Evolutionary conservation across 2,329 filamentous ascomycete species (phyloP), one percentile per base, ranked within the genome.

Genomic region (Epichloe elymi): DNA sequence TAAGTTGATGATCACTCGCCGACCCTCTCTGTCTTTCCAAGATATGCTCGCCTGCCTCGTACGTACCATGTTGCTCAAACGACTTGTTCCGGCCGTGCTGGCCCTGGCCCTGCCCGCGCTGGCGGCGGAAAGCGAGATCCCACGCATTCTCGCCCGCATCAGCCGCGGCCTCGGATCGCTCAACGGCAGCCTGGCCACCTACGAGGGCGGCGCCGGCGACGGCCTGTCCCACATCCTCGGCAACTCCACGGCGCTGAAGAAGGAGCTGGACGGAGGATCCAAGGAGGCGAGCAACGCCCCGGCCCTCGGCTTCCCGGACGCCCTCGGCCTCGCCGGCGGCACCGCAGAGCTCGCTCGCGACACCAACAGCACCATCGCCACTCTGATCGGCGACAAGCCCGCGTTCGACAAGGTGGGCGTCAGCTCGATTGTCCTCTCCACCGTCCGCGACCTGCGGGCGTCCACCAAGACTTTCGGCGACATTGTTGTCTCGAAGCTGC

Each of bases 171-270:
- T 45, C n/a, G 36, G 46, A 51, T 20, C 51, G 37, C 46, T 56
- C 53, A 42, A 46, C 50, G 15, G 59, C 56, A 40, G 54, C 53
- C n/a, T 59, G 57, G 6, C 53, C 4, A 8, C 42, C 23, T 26
- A 26, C 23, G 23, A 26, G 23, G 23, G 23, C 23, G 23, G 6
- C 6, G 23, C 23, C 23, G 23, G 23, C 6, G 23, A 26, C 23
- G 23, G 23, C 23, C 23, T 45, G 14, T 30, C 42, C 19, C 8
- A 8, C 42, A 11, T 45, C 12, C 42, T 45, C 12, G 23, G 42
- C 20, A 35, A 45, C n/a, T 45, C 42, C 2, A 35, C 17, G 4
- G 23, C 17, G 38, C 48, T 61, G 3, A 61, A 61, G 43, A 17
- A 30, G 12, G 19, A 45, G 5, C 10, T 45, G 2, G 20, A 45